phyloP scores from a whole-genome alignment of 2,329 filamentous ascomycete genomes.

The Claviceps lovelessii region DNA sequence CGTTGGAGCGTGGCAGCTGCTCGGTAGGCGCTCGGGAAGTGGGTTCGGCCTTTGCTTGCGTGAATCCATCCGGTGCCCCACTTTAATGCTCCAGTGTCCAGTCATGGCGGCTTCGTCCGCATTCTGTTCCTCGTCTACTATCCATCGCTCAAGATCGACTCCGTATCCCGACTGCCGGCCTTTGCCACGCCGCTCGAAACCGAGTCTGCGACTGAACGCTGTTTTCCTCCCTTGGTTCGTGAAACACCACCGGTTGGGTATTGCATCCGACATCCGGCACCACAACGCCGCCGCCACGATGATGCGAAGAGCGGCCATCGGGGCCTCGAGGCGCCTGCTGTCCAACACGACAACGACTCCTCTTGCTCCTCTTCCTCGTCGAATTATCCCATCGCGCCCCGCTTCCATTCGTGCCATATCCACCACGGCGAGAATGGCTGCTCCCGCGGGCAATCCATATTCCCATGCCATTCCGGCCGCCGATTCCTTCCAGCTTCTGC shows the following conservation, averaged over 20 bases:
- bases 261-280: neutral
- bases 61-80: neutral
- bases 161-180: no score
- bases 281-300: conserved; percentile 7
- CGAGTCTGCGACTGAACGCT: neutral
- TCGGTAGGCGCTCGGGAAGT: neutral
- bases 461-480: conserved; percentile 29
- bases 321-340: conserved; percentile 16
- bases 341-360: conserved; percentile 7
- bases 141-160: neutral
- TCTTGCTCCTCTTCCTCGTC: neutral
- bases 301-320: conserved; percentile 21
- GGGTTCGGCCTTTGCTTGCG: neutral
- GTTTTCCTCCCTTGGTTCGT: neutral
- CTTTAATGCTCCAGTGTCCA: no score
- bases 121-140: neutral
- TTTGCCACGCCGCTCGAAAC: neutral
- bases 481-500: conserved; percentile 74
- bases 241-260: neutral
- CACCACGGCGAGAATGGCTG: conserved; percentile 18
- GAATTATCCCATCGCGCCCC: conserved; percentile 6
- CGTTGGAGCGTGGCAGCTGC: neutral
- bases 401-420: conserved; percentile 18
- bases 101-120: neutral
- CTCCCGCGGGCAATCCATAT: conserved; percentile 13